Percentiles rank a stretch among this genome's conserved stretches.
Conservation (phyloP, 345 rosid species). For the Erucastrum elatum region DNA sequence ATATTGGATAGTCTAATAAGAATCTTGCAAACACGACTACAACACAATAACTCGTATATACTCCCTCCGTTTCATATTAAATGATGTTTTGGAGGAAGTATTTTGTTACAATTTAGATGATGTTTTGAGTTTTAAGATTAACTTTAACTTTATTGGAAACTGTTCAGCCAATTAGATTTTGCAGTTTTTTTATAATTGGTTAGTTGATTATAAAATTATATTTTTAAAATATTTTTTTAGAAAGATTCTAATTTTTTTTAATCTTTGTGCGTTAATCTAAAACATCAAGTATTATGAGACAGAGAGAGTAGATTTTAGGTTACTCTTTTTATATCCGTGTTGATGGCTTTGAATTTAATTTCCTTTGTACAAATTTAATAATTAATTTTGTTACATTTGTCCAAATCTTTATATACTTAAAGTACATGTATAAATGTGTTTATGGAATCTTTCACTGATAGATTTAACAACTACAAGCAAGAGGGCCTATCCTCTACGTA, state of each 20-base stretch:
- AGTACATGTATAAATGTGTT: neutral
- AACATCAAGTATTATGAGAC: no score
- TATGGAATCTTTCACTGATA: neutral
- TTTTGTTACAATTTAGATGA: no score
- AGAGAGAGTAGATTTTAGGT: neutral
- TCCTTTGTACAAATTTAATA: neutral
- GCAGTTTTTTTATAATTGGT: no score
- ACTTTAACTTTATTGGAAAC: no score
- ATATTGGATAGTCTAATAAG: constrained; percentile 1
- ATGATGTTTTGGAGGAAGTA: no score
- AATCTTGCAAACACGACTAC: neutral
- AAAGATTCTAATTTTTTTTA: no score
- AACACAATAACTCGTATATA: neutral
- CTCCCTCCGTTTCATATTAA: no score
- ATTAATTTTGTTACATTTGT: neutral
- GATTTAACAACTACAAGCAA: neutral
- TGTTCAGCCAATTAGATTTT: no score
- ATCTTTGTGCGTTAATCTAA: no score
- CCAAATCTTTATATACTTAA: neutral
- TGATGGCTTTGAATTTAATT: neutral
- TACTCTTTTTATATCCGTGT: neutral
- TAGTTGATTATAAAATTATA: no score
- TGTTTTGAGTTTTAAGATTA: no score
- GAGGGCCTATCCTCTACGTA: neutral
- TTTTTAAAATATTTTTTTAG: no score